Percentiles rank a stretch among this genome's conserved stretches.
These are phyloP conservation scores for Ceratocystis huliohia DNA, from an alignment of 2,329 filamentous ascomycete genomes.

Conservation along the genomic window DNA sequence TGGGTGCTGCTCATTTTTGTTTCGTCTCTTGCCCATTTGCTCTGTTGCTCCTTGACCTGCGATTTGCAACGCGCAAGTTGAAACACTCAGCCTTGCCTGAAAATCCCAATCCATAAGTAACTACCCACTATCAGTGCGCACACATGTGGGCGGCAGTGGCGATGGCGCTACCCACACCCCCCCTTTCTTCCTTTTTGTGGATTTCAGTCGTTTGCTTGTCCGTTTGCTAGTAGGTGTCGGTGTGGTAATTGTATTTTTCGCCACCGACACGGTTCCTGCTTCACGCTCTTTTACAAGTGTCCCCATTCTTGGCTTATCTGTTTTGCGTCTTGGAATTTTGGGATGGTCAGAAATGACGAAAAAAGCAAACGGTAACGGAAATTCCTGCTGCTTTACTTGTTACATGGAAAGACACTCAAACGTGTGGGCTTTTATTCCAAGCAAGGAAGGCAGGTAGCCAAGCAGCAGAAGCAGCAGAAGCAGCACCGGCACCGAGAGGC, in stretches of 20 bases:
- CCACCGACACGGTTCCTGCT: background rate
- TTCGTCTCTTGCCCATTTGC: background rate
- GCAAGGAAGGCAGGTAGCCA: background rate
- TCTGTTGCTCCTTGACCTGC: background rate
- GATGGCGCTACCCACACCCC: background rate
- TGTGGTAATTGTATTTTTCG: too few species aligned
- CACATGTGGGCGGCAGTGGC: background rate
- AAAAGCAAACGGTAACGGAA: background rate
- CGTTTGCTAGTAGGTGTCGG: background rate
- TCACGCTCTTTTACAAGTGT: background rate
- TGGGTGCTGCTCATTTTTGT: background rate
- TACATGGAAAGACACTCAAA: background rate
- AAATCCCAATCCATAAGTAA: slow-evolving; percentile 3
- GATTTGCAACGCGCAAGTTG: slow-evolving; percentile 11
- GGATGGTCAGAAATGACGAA: background rate
- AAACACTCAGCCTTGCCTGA: slow-evolving; percentile 14
- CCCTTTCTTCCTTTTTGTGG: background rate
- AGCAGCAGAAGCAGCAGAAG: background rate
- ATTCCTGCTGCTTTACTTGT: background rate
- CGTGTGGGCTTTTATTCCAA: background rate
- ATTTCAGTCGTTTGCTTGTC: background rate
- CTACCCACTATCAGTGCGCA: slow-evolving; percentile 5
- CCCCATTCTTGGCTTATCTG: background rate
- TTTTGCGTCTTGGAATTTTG: background rate
- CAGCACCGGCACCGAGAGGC: background rate